These are phyloP conservation scores for Leishmania guyanensis DNA, from an alignment of 208 protist species.

Conservation along the genomic window DNA sequence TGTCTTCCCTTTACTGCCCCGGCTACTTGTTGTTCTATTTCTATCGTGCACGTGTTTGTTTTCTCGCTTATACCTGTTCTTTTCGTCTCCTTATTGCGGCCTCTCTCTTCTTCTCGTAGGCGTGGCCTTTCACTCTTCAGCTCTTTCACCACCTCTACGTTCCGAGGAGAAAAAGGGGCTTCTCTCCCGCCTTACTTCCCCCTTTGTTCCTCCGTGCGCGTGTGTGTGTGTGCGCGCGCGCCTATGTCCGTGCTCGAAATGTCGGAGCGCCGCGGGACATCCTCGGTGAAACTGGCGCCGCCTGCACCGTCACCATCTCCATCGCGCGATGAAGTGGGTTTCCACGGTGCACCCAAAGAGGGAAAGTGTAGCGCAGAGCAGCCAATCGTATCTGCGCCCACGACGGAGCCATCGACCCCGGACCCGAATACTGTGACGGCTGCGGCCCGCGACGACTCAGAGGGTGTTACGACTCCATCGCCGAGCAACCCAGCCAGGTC, in stretches of 20 bases:
- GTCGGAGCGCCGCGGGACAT: slow-evolving; percentile 18
- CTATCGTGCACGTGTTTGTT: neutral
- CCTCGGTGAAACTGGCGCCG: slow-evolving; percentile 26
- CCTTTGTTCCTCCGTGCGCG: neutral
- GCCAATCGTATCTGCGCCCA: slow-evolving; percentile 3
- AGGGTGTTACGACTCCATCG: slow-evolving; percentile 15
- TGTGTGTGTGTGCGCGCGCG: neutral
- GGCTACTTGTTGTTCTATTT: neutral
- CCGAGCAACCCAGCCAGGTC: slow-evolving; percentile 1
- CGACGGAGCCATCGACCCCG: slow-evolving; percentile 20
- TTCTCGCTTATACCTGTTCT: neutral
- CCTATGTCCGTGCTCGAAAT: neutral
- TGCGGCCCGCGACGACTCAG: slow-evolving; percentile 3
- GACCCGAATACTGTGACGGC: slow-evolving; percentile 17
- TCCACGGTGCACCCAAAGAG: neutral
- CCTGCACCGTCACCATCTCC: slow-evolving; percentile 37
- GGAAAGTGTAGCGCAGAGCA: slow-evolving; percentile 16
- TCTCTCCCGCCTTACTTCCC: neutral
- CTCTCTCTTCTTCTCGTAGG: neutral
- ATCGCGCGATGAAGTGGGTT: slow-evolving; percentile 11
- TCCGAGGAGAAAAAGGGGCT: neutral
- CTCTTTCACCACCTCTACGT: neutral
- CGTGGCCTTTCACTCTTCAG: neutral
- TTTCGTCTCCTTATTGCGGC: neutral
- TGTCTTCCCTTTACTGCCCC: neutral